Evolutionary conservation across 140 eudicot genomes (phyloP).

Genomic region (Stevia rebaudiana): DNA sequence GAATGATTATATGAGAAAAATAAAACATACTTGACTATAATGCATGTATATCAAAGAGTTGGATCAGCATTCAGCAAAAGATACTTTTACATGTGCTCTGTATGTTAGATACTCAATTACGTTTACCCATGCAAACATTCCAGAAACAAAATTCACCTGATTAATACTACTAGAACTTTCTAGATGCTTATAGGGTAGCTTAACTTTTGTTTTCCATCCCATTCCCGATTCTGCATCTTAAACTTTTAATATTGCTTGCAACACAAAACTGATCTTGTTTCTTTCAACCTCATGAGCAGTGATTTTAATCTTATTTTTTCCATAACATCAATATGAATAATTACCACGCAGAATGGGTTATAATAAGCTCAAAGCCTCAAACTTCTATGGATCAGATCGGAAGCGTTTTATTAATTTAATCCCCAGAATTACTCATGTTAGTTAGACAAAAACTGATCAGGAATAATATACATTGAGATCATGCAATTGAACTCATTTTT

Average conservation of each 20-base stretch:
- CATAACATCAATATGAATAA: not conserved
- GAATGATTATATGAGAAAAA: not conserved
- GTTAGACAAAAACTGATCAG: not conserved
- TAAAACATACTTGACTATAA: not conserved
- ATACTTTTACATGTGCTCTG: not conserved
- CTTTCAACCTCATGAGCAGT: not conserved
- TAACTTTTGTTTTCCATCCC: conserved; percentile 1
- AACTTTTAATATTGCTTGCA: not conserved
- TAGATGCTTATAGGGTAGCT: not conserved
- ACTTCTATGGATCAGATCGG: conserved; percentile 10
- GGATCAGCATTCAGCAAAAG: not conserved
- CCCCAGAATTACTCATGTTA: conserved; percentile 6
- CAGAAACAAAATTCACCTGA: not conserved
- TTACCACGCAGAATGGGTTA: conserved; percentile 3
- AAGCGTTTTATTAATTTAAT: not conserved
- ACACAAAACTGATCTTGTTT: conserved; percentile 4
- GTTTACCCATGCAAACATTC: not conserved
- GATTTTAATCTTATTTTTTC: not conserved
- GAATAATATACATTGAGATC: conserved; percentile 4
- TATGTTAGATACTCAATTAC: not conserved
- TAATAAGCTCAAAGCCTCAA: conserved; percentile 8
- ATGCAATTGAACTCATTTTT: not conserved
- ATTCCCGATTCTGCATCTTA: not conserved
- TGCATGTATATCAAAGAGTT: not conserved
- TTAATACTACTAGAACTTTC: not conserved